These are phyloP conservation scores for Erysiphe neolycopersici DNA, from an alignment of 2,329 filamentous ascomycete genomes.

Conservation along the genomic window DNA sequence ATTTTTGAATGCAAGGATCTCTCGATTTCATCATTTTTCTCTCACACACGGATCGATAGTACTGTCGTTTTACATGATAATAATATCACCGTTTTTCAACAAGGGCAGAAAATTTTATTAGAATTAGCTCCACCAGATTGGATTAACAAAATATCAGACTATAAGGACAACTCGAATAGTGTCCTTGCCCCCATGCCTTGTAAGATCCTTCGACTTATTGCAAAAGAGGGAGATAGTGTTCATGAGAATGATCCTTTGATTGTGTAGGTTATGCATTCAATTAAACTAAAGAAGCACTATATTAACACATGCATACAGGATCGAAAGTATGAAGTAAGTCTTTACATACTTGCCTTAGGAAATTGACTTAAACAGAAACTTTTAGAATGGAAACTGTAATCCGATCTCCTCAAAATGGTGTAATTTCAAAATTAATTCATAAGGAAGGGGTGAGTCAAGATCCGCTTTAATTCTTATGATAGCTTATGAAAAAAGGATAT, in stretches of 20 bases:
- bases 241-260: slow-evolving; percentile 69
- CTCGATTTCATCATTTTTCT: slow-evolving; percentile 43
- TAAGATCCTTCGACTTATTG: slow-evolving; percentile 78
- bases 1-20: slow-evolving; percentile 20
- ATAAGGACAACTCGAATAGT: slow-evolving; percentile 55
- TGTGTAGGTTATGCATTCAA: slow-evolving; percentile 28
- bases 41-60: slow-evolving; percentile 50
- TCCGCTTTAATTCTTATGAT: no score
- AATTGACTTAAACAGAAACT: background rate
- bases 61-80: slow-evolving; percentile 40
- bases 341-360: background rate
- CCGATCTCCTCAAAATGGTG: slow-evolving; percentile 44
- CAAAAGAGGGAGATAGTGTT: slow-evolving; percentile 55
- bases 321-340: slow-evolving; percentile 49
- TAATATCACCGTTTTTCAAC: slow-evolving; percentile 53
- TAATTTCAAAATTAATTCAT: slow-evolving; percentile 46
- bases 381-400: slow-evolving; percentile 53
- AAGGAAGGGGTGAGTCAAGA: slow-evolving; percentile 37
- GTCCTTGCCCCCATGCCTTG: slow-evolving; percentile 92
- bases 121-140: slow-evolving; percentile 38
- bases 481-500: slow-evolving; percentile 27
- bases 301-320: slow-evolving; percentile 17
- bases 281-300: slow-evolving; percentile 2
- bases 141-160: slow-evolving; percentile 66
- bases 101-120: slow-evolving; percentile 31